Percentiles rank a stretch among this genome's conserved stretches.
phyloP scores from a whole-genome alignment of 805 yeast genomes.

The Candida insectalens region DNA sequence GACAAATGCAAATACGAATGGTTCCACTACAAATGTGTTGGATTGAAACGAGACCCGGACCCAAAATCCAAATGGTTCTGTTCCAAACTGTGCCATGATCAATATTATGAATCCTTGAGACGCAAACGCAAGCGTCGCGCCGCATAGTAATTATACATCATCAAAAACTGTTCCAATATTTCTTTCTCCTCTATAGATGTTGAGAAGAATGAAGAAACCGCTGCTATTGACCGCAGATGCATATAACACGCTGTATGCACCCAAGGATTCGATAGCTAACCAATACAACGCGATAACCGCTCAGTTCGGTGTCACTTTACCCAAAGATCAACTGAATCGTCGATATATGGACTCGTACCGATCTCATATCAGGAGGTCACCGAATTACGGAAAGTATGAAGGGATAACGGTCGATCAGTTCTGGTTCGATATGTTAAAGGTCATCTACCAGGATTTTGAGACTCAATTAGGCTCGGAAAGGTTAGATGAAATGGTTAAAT shows the following conservation, averaged over 20 bases:
- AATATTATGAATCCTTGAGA: too few relatives aligned
- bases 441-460: constrained; percentile 9
- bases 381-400: constrained; percentile 51
- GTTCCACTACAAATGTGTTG: constrained; percentile 96
- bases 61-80: constrained; percentile 79
- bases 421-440: constrained; percentile 44
- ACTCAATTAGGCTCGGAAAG: constrained; percentile 8
- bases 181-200: too few relatives aligned
- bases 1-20: constrained; percentile 78
- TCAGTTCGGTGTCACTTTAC: constrained; percentile 31
- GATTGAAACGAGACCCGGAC: constrained; percentile 76
- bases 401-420: constrained; percentile 31
- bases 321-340: constrained; percentile 16
- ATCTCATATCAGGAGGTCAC: constrained; percentile 29
- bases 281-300: constrained; percentile 42
- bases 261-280: constrained; percentile 41
- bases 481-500: constrained; percentile 30
- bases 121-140: too few relatives aligned
- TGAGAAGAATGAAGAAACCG: background rate
- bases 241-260: constrained; percentile 55
- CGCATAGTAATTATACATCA: too few relatives aligned
- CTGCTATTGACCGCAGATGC: constrained; percentile 53
- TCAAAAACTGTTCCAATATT: too few relatives aligned
- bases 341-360: constrained; percentile 25
- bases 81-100: constrained; percentile 49